These are phyloP conservation scores for Paecilomyces variotii DNA, from an alignment of 2,329 filamentous ascomycete species.

Conservation along the genomic window DNA sequence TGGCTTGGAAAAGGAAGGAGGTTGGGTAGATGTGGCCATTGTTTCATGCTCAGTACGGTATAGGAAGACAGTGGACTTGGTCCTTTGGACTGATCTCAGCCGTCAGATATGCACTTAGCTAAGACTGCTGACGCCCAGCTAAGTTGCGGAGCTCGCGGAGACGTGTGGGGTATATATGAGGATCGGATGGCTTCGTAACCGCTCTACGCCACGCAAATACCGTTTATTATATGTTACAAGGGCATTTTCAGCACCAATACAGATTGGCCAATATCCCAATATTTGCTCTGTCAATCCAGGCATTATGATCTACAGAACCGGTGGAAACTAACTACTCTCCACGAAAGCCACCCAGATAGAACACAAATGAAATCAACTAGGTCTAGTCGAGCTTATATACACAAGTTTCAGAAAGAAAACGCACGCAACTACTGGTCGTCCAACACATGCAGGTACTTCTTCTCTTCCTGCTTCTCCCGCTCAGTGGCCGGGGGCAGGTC, in stretches of 20 bases:
- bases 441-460: slow-evolving; percentile 91
- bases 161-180: background rate
- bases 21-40: background rate
- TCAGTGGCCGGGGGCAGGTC: slow-evolving; percentile 92
- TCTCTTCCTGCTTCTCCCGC: slow-evolving; percentile 88
- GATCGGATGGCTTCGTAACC: background rate
- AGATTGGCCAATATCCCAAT: background rate
- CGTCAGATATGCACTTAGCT: background rate
- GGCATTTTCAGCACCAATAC: background rate
- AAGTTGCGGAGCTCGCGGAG: background rate
- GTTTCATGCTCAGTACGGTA: background rate
- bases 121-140: background rate
- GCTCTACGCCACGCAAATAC: background rate
- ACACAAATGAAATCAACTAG: slow-evolving; percentile 21
- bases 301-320: background rate
- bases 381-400: slow-evolving; percentile 35
- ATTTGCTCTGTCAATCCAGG: background rate
- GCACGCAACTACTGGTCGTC: slow-evolving; percentile 62
- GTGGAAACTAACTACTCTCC: background rate
- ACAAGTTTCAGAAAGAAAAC: slow-evolving; percentile 23
- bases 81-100: too few relatives aligned
- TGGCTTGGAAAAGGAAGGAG: slow-evolving; percentile 4
- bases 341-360: background rate
- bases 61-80: background rate
- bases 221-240: background rate